phyloP scores from a whole-genome alignment of 305 asterid genomes.

The Withania somnifera region DNA sequence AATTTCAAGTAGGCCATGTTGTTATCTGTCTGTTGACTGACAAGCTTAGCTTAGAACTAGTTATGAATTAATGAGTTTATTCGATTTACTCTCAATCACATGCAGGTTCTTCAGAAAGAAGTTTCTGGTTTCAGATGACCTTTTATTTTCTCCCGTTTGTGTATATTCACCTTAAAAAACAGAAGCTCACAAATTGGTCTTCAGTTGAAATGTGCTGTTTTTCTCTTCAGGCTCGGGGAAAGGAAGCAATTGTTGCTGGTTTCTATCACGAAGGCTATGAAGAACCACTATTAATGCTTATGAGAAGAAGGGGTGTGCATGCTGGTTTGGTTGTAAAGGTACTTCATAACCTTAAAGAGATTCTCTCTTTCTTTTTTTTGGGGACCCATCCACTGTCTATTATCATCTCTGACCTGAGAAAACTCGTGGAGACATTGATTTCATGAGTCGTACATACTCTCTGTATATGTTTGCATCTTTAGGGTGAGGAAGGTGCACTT shows the following conservation, averaged over 20 bases:
- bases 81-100: not conserved
- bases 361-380: not conserved
- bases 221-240: slow-evolving; percentile 56
- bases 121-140: not conserved
- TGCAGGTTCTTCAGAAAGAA: not conserved
- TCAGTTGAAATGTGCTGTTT: not conserved
- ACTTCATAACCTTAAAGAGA: not conserved
- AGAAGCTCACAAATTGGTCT: slow-evolving; percentile 3
- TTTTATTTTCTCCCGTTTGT: not conserved
- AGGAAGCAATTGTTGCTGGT: slow-evolving; percentile 88
- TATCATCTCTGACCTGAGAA: not conserved
- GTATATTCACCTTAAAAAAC: not conserved
- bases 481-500: slow-evolving; percentile 99
- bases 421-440: not conserved
- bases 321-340: slow-evolving; percentile 96
- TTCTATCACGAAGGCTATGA: slow-evolving; percentile 92
- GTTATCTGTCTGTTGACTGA: not conserved
- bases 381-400: not conserved
- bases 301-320: slow-evolving; percentile 94
- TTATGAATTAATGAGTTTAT: not conserved
- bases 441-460: not conserved
- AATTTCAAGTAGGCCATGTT: not conserved
- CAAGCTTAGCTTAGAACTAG: not conserved
- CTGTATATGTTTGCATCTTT: slow-evolving; percentile 9
- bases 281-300: slow-evolving; percentile 89